Evolutionary conservation across 331 rosid species (phyloP), one percentile per base, ranked within the genome.

Genomic region (Cucumis variabilis): DNA sequence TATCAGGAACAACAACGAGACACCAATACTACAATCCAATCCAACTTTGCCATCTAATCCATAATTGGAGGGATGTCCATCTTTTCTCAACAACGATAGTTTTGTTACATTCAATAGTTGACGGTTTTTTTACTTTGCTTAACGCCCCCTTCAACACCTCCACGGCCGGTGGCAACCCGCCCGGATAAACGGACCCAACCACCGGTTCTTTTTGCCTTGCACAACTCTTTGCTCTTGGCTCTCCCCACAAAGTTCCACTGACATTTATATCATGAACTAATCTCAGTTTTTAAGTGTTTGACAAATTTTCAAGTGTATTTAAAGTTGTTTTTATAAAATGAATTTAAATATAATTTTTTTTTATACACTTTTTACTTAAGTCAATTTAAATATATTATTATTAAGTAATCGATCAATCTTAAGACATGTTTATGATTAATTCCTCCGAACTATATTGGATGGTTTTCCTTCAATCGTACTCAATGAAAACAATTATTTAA

Each of bases 11-110:
- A 11, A 98, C 99, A 14, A 95, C 55, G 2, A 97, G 98, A 79
- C 99, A 97, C 99, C 99, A 97, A 86, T 97, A 78, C 95, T 96
- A 58, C 98, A 97, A 2, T 97, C 99, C 92, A 92, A 85, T 84
- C 87, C 91, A 0, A 88, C 85, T n/a, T 50, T 19, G 12, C 96
- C 98, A 30, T 50, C 85, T 12, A 94, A 87, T 15, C 98, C 99
- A 89, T 93, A 97, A 44, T 86, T 82, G 0, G 99, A 97, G 86
- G 99, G 99, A 55, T 97, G 99, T 0, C 94, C 99, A 84, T 97
- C 99, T 88, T 94, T 96, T 23, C 98, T 88, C 13, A 97, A 92
- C 50, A 95, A 88, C 1, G 99, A 97, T 48, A 95, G 91, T 14
- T 87, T 86, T 65, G 99, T 97, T 70, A 97, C 87, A 76, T 97